These are phyloP conservation scores for Phytophthora cajani DNA, from an alignment of 352 stramenopile genomes.

Conservation along the genomic window DNA sequence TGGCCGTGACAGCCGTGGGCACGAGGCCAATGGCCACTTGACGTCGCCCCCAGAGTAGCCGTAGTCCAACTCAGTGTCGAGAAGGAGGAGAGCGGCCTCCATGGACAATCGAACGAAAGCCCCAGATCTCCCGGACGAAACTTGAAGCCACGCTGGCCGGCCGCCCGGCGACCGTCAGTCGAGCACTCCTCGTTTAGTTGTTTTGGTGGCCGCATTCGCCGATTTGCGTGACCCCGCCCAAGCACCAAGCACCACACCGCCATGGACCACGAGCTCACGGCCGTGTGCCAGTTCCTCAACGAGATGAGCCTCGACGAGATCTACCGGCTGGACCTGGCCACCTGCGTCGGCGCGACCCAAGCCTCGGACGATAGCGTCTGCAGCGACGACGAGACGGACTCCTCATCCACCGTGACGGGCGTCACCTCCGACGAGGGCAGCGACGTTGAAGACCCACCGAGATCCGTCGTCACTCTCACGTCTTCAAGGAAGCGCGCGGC, in stretches of 20 bases:
- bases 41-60: background rate
- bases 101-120: slow-evolving; percentile 4
- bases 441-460: slow-evolving; percentile 21
- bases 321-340: slow-evolving; percentile 13
- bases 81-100: background rate
- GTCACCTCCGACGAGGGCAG: slow-evolving; percentile 29
- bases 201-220: slow-evolving; percentile 15
- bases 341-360: background rate
- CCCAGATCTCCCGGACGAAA: slow-evolving; percentile 15
- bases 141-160: background rate
- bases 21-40: background rate
- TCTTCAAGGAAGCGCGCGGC: slow-evolving; percentile 2
- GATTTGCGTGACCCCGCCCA: slow-evolving; percentile 15
- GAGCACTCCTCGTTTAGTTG: background rate
- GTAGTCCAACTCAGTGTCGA: background rate
- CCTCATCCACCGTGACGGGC: slow-evolving; percentile 7
- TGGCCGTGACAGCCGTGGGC: background rate
- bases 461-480: background rate
- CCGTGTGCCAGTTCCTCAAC: slow-evolving; percentile 38
- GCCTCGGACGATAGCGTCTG: slow-evolving; percentile 11
- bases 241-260: background rate
- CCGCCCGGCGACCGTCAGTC: too few relatives aligned
- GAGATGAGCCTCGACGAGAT: slow-evolving; percentile 39
- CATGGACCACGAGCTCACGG: slow-evolving; percentile 28
- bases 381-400: slow-evolving; percentile 9